A percentile compares a stretch with the other conserved stretches of the same genome.
Evolutionary conservation across 2,329 filamentous ascomycete species (phyloP).

Genomic region (Sclerotinia sclerotiorum): DNA sequence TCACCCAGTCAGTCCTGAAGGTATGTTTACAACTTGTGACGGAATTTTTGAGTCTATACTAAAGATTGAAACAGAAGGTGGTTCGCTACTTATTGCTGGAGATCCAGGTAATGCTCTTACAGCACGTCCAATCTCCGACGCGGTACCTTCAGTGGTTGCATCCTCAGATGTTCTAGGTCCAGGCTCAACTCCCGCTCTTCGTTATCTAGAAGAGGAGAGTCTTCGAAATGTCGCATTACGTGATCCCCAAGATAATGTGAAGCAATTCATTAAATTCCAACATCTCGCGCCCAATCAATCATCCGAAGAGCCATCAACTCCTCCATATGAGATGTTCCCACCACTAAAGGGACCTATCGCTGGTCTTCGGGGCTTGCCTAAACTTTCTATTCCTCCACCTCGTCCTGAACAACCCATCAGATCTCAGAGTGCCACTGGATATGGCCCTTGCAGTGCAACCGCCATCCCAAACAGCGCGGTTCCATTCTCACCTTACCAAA

Average conservation of each 20-base stretch:
- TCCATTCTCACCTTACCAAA: slow-evolving; percentile 51
- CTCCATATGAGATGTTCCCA: slow-evolving; percentile 66
- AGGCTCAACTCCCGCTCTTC: slow-evolving; percentile 60
- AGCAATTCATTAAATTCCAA: slow-evolving; percentile 87
- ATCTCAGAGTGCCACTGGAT: slow-evolving; percentile 35
- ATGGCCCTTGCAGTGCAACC: slow-evolving; percentile 21
- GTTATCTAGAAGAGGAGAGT: slow-evolving; percentile 70
- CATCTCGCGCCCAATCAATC: slow-evolving; percentile 52
- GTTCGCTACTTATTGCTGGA: slow-evolving; percentile 73
- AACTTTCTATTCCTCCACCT: slow-evolving; percentile 56
- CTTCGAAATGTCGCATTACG: slow-evolving; percentile 68
- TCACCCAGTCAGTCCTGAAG: slow-evolving; percentile 60
- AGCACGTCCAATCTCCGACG: slow-evolving; percentile 69
- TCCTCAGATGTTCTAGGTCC: slow-evolving; percentile 89
- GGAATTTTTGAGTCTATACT: not conserved
- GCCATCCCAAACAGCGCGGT: slow-evolving; percentile 24
- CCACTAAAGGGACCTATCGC: slow-evolving; percentile 48
- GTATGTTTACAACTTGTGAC: not conserved
- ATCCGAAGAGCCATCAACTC: slow-evolving; percentile 64
- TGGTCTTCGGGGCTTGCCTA: slow-evolving; percentile 59
- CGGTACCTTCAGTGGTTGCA: slow-evolving; percentile 78
- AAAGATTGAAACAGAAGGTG: slow-evolving; percentile 43
- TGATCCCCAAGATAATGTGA: slow-evolving; percentile 89
- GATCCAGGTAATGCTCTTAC: slow-evolving; percentile 76
- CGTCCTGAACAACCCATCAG: slow-evolving; percentile 37